Conservation (phyloP, 2,329 filamentous ascomycete species). For the Aureobasidium sp. region DNA sequence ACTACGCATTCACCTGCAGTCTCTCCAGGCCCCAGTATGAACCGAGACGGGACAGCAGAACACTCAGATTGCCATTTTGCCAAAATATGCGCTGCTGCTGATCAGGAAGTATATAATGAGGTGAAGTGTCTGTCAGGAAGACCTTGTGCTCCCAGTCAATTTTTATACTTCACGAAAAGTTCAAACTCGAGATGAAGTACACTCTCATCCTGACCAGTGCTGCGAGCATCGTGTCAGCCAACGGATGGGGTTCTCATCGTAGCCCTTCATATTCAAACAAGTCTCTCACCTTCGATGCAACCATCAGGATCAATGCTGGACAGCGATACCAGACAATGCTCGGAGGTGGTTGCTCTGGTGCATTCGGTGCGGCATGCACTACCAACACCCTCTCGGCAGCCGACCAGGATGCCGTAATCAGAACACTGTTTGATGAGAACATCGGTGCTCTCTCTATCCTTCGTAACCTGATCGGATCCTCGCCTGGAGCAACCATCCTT, state of each 20-base stretch:
- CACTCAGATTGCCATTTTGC: not conserved
- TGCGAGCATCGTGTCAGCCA: not conserved
- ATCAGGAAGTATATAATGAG: not conserved
- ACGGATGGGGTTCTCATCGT: not conserved
- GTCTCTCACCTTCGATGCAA: conserved; percentile 16
- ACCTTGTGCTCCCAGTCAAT: not conserved
- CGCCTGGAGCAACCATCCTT: conserved; percentile 19
- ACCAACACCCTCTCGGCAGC: conserved; percentile 17
- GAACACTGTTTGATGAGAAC: conserved; percentile 22
- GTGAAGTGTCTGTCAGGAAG: too few relatives aligned
- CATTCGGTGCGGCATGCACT: conserved; percentile 22
- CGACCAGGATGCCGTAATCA: conserved; percentile 19
- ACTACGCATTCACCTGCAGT: not conserved
- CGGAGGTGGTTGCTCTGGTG: conserved; percentile 23
- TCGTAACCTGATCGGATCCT: conserved; percentile 23
- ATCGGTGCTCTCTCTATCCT: conserved; percentile 22
- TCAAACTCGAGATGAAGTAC: not conserved
- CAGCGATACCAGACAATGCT: conserved; percentile 22
- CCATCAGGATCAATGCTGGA: conserved; percentile 20
- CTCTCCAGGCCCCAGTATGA: not conserved
- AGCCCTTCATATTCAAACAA: not conserved
- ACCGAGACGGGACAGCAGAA: not conserved
- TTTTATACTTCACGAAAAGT: not conserved
- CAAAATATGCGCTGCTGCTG: not conserved
- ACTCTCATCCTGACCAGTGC: not conserved